phyloP scores from a whole-genome alignment of 2,329 filamentous ascomycete species.

The Boeremia lycopersici region DNA sequence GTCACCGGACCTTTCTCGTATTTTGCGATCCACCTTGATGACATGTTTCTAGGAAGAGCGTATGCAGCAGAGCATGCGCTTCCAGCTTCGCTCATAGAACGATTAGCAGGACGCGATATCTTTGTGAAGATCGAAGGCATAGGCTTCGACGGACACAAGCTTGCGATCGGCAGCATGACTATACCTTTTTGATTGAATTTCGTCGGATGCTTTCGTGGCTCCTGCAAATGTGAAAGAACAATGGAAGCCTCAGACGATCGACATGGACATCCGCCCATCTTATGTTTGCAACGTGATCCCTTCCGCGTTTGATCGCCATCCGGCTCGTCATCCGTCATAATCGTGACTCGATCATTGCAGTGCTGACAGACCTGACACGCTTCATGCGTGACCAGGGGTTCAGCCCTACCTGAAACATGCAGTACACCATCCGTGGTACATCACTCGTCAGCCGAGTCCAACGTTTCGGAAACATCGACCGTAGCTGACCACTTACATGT shows the following conservation, averaged over 20 bases:
- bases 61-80: constrained; percentile 40
- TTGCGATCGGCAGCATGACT: constrained; percentile 13
- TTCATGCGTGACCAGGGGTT: constrained; percentile 21
- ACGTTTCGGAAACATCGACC: constrained; percentile 9
- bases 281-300: neutral
- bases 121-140: constrained; percentile 30
- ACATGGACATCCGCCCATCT: neutral
- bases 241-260: neutral
- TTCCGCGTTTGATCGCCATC: constrained; percentile 5
- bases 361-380: constrained; percentile 19
- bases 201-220: neutral
- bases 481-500: constrained; percentile 14
- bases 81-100: constrained; percentile 15
- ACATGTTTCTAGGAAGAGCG: constrained; percentile 27
- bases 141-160: constrained; percentile 36
- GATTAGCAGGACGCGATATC: constrained; percentile 11
- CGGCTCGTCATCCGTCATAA: neutral
- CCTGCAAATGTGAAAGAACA: neutral
- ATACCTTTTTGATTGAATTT: neutral
- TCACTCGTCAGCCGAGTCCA: constrained; percentile 15
- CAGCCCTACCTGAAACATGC: constrained; percentile 27
- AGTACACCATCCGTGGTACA: constrained; percentile 16
- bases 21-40: constrained; percentile 36
- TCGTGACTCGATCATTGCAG: constrained; percentile 10
- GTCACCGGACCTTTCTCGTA: constrained; percentile 45